Evolutionary conservation across 2,329 filamentous ascomycete species (phyloP).

Genomic region (Magnaporthiopsis rhizophila): DNA sequence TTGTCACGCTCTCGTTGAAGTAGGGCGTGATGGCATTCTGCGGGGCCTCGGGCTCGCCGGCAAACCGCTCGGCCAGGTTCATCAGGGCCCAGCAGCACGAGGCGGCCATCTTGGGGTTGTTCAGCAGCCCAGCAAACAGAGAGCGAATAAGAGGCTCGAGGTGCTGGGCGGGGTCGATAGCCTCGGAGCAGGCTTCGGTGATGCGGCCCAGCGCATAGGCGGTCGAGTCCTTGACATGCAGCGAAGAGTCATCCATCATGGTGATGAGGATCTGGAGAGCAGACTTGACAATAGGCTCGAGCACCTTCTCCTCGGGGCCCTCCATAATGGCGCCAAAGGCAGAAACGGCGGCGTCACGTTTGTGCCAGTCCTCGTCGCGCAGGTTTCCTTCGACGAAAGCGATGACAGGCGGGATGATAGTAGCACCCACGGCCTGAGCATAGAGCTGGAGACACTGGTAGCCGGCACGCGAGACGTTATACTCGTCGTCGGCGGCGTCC

Average conservation of each 20-base stretch:
- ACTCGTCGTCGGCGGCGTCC: conserved; percentile 93
- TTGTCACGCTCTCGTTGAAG: conserved; percentile 86
- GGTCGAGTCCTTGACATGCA: conserved; percentile 92
- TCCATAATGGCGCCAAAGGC: conserved; percentile 99
- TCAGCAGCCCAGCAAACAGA: conserved; percentile 82
- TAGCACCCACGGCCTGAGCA: conserved; percentile 78
- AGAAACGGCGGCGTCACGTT: conserved; percentile 89
- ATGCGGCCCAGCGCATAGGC: conserved; percentile 95
- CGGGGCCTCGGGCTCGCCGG: conserved; percentile 68
- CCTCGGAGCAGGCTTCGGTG: conserved; percentile 84
- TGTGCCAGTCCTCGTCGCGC: conserved; percentile 86
- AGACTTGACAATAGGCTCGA: conserved; percentile 93
- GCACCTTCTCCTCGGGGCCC: conserved; percentile 83
- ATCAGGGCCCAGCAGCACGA: conserved; percentile 99
- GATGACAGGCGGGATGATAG: conserved; percentile 80
- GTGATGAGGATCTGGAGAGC: conserved; percentile 83
- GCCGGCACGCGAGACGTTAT: conserved; percentile 88
- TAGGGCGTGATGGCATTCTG: conserved; percentile 82
- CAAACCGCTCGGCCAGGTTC: conserved; percentile 95
- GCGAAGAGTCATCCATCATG: conserved; percentile 81
- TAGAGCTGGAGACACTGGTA: conserved; percentile 97
- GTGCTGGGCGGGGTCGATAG: conserved; percentile 78
- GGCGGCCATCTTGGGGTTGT: conserved; percentile 91
- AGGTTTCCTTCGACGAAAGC: conserved; percentile 88
- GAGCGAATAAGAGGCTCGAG: conserved; percentile 79